Evolutionary conservation across 129 eudicot species (phyloP).

Genomic region (Pseudognaphalium luteoalbum): DNA sequence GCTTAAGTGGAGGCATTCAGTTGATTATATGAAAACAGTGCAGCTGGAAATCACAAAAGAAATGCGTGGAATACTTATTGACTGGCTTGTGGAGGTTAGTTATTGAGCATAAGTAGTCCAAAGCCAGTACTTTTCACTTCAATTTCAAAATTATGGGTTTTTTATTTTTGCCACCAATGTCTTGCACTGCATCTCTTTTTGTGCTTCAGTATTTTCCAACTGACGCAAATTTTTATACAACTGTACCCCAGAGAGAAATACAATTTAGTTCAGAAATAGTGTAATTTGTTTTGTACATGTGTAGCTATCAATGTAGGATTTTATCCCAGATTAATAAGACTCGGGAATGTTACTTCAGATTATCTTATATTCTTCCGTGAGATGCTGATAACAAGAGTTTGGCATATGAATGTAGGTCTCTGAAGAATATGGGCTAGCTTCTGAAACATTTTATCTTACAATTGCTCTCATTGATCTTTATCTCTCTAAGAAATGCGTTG

Average conservation of each 20-base stretch:
- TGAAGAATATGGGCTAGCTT: constrained; percentile 81
- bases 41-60: constrained; percentile 68
- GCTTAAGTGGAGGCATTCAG: constrained; percentile 68
- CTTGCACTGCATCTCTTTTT: neutral
- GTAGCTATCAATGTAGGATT: neutral
- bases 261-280: neutral
- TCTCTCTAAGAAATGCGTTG: constrained; percentile 61
- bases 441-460: constrained; percentile 89
- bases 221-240: neutral
- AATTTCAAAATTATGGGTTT: neutral
- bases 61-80: constrained; percentile 87
- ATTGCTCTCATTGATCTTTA: constrained; percentile 79
- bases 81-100: constrained; percentile 98
- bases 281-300: neutral
- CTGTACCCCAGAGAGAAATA: neutral
- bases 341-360: neutral
- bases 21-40: constrained; percentile 68
- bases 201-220: neutral
- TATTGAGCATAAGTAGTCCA: constrained; percentile 18
- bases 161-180: neutral
- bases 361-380: neutral
- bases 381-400: constrained; percentile 9
- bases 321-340: neutral
- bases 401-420: constrained; percentile 53
- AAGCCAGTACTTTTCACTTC: neutral